These are phyloP conservation scores for Amphibolis antarctica DNA, from an alignment of 106 monocot species.

Conservation along the genomic window DNA sequence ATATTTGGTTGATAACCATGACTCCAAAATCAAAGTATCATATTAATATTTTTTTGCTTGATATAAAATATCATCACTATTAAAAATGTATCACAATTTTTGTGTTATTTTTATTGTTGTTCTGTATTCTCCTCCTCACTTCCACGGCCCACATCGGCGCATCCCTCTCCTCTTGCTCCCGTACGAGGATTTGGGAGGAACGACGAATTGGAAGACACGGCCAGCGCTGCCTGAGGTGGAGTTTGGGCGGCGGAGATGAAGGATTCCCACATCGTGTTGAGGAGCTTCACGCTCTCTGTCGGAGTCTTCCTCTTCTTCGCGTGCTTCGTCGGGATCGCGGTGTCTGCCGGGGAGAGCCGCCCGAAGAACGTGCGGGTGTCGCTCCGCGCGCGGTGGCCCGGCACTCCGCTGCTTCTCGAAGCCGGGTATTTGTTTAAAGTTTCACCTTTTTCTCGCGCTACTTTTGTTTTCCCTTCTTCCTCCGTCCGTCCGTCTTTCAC, in stretches of 20 bases:
- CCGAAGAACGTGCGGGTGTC: constrained; percentile 64
- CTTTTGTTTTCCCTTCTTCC: background rate
- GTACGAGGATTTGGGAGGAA: too few relatives aligned
- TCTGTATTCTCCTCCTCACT: too few relatives aligned
- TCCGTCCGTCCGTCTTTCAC: background rate
- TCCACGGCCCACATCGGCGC: too few relatives aligned
- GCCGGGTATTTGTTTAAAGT: constrained; percentile 25
- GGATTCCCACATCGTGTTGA: background rate
- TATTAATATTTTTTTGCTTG: too few relatives aligned
- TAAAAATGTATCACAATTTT: too few relatives aligned
- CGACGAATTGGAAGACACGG: too few relatives aligned
- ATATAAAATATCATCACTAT: too few relatives aligned
- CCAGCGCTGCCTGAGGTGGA: background rate
- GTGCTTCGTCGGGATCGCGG: background rate
- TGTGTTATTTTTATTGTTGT: too few relatives aligned
- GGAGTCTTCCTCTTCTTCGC: background rate
- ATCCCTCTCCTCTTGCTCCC: too few relatives aligned
- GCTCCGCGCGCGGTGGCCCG: constrained; percentile 49
- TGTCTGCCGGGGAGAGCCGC: constrained; percentile 7
- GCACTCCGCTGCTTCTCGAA: constrained; percentile 52
- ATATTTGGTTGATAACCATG: too few relatives aligned
- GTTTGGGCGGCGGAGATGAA: background rate
- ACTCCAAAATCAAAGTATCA: too few relatives aligned
- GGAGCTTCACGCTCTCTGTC: background rate
- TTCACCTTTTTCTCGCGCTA: background rate